Percentiles rank a stretch among this genome's conserved stretches.
phyloP scores from a whole-genome alignment of 768 basidiomycete species.

The Leccinum ochraceum region DNA sequence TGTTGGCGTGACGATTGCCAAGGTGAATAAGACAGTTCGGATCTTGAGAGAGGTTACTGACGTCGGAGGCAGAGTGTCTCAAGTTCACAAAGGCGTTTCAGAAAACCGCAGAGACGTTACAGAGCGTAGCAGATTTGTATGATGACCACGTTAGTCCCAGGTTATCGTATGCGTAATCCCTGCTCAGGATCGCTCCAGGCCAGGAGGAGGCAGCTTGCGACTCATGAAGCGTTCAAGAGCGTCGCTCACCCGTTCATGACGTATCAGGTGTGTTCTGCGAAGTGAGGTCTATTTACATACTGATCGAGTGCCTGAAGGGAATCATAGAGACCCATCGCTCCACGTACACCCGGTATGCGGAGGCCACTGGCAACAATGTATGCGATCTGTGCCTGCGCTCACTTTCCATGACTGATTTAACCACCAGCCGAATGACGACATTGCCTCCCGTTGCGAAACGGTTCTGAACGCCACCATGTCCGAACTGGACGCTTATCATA shows the following conservation, averaged over 20 bases:
- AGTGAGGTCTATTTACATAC: background rate
- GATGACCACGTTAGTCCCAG: conserved; percentile 67
- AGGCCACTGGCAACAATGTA: conserved; percentile 42
- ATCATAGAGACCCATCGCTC: conserved; percentile 71
- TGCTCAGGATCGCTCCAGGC: conserved; percentile 49
- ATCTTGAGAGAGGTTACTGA: background rate
- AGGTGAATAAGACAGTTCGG: conserved; percentile 1
- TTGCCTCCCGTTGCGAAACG: conserved; percentile 79
- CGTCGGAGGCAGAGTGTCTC: conserved; percentile 53
- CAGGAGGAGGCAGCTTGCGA: conserved; percentile 65
- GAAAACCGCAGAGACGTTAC: conserved; percentile 69
- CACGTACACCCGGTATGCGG: conserved; percentile 64
- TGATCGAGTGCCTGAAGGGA: conserved; percentile 42
- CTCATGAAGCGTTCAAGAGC: conserved; percentile 73
- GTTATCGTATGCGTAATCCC: background rate
- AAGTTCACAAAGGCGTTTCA: conserved; percentile 77
- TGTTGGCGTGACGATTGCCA: conserved; percentile 82
- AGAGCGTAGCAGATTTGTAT: conserved; percentile 62
- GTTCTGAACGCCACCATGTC: conserved; percentile 88
- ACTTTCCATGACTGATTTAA: conserved; percentile 5
- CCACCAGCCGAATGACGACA: conserved; percentile 57
- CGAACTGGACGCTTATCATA: conserved; percentile 80
- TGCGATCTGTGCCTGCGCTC: background rate
- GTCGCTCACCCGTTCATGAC: conserved; percentile 74
- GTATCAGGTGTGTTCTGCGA: conserved; percentile 54